Evolutionary conservation across 1,139 yeast species (phyloP).

Genomic region (Taphrina flavorubra): DNA sequence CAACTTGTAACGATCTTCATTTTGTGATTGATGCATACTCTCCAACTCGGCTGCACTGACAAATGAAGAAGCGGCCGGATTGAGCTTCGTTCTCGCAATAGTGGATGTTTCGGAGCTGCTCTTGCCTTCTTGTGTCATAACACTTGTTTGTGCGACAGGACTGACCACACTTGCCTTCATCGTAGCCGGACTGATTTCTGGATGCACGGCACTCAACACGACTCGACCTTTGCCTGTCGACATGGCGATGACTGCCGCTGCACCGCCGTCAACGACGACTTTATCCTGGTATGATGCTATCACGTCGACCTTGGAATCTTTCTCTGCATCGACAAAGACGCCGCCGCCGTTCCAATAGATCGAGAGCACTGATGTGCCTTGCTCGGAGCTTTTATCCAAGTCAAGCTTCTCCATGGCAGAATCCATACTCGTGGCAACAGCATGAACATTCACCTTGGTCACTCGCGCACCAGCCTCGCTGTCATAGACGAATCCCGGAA

Average conservation of each 20-base stretch:
- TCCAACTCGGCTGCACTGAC: background rate
- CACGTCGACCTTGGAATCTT: conserved; percentile 63
- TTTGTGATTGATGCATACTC: background rate
- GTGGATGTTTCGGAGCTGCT: conserved; percentile 51
- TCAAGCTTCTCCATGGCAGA: background rate
- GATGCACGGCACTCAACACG: conserved; percentile 84
- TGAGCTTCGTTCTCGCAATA: background rate
- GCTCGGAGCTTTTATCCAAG: conserved; percentile 50
- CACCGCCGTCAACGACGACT: conserved; percentile 57
- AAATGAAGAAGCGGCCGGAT: conserved; percentile 10
- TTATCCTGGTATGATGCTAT: conserved; percentile 67
- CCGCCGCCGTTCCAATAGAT: conserved; percentile 87
- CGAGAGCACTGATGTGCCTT: conserved; percentile 45
- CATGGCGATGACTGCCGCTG: conserved; percentile 71
- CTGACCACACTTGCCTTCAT: conserved; percentile 49
- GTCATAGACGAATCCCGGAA: conserved; percentile 76
- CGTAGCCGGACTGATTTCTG: conserved; percentile 66
- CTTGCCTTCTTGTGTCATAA: background rate
- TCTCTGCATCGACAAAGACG: conserved; percentile 75
- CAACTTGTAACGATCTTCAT: conserved; percentile 59
- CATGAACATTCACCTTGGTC: conserved; percentile 49
- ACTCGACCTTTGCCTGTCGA: conserved; percentile 76
- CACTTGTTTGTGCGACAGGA: background rate
- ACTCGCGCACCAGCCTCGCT: conserved; percentile 77
- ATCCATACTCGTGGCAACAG: background rate